These are phyloP conservation scores for Carex arenaria DNA, from an alignment of 202 grass and related monocot species.

Conservation along the genomic window DNA sequence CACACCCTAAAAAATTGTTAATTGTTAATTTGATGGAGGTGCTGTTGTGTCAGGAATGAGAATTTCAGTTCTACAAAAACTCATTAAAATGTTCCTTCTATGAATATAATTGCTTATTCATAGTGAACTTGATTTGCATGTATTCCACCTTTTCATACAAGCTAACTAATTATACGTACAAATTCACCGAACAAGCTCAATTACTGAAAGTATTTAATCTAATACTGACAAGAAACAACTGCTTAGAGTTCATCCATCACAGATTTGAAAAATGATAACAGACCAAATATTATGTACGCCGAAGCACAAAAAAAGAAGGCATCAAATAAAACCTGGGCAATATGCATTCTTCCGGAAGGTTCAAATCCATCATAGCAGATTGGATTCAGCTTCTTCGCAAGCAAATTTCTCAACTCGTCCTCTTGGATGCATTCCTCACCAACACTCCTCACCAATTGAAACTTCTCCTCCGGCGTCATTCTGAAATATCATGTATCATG, in stretches of 20 bases:
- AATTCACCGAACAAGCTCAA: neutral
- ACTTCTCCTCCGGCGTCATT: constrained; percentile 46
- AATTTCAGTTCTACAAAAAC: neutral
- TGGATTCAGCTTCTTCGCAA: constrained; percentile 64
- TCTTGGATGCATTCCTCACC: constrained; percentile 80
- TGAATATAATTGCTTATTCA: neutral
- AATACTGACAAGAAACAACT: neutral
- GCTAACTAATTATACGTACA: neutral
- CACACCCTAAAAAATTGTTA: constrained; percentile 35
- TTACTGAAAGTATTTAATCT: neutral
- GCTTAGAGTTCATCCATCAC: neutral
- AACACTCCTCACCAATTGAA: constrained; percentile 43
- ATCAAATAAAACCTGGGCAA: constrained; percentile 49
- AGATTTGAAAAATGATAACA: neutral
- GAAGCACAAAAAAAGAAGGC: neutral
- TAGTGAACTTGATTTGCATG: neutral
- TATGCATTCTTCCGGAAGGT: constrained; percentile 75
- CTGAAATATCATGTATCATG: neutral
- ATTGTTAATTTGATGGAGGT: neutral
- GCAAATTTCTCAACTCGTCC: constrained; percentile 50
- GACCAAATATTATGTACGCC: neutral
- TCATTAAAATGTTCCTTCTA: neutral
- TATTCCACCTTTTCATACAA: neutral
- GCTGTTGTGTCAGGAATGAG: neutral
- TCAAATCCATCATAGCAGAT: constrained; percentile 77